phyloP scores from a whole-genome alignment of 2,329 filamentous ascomycete genomes.

The Colletotrichum tropicicola region DNA sequence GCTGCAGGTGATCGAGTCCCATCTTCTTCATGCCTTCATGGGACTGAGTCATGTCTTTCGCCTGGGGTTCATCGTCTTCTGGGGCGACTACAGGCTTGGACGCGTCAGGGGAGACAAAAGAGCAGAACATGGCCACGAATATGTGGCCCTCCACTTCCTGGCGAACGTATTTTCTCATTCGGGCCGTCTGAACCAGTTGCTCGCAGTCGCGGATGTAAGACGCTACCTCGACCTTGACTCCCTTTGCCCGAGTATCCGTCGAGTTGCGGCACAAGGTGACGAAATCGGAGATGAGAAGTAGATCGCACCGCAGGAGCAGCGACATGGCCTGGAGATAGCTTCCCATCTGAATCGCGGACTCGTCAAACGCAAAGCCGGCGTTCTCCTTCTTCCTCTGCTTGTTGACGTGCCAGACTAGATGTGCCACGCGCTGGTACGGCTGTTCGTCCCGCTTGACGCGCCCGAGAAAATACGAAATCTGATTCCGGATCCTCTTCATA shows the following conservation, averaged over 20 bases:
- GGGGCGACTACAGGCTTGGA: no score
- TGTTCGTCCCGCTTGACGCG: conserved; percentile 55
- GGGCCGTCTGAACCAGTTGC: conserved; percentile 48
- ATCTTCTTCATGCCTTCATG: background rate
- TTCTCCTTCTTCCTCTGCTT: conserved; percentile 26
- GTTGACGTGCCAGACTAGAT: conserved; percentile 52
- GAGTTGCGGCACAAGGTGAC: conserved; percentile 22
- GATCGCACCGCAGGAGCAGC: conserved; percentile 58
- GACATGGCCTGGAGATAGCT: conserved; percentile 50
- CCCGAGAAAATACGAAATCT: conserved; percentile 31
- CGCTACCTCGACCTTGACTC: conserved; percentile 37
- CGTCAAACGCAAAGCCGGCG: conserved; percentile 46
- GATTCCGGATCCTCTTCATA: conserved; percentile 11
- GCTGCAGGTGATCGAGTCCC: conserved; percentile 30
- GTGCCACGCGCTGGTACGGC: conserved; percentile 55
- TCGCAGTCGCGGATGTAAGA: conserved; percentile 48
- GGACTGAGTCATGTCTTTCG: background rate
- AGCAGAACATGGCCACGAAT: conserved; percentile 57
- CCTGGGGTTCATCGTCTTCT: background rate
- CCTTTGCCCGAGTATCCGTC: background rate
- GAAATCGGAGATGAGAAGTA: conserved; percentile 54
- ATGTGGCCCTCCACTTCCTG: conserved; percentile 61
- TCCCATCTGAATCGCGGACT: conserved; percentile 45
- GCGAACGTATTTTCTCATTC: conserved; percentile 42
- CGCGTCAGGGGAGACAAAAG: conserved; percentile 47